These are phyloP conservation scores for Rhodotorula toruloides DNA, from an alignment of 768 basidiomycete species.

Conservation along the genomic window DNA sequence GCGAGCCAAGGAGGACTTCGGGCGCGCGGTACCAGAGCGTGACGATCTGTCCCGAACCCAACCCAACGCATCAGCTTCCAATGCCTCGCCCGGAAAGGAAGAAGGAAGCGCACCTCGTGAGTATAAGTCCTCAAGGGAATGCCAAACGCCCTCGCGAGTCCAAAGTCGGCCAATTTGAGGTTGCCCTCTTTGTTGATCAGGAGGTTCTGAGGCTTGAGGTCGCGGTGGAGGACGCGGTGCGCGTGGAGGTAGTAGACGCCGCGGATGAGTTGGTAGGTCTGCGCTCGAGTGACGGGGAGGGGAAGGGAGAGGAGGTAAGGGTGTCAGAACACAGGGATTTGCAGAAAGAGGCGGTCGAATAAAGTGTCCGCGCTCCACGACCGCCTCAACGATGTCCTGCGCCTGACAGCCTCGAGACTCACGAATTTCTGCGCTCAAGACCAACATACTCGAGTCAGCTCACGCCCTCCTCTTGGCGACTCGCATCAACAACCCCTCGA, in stretches of 20 bases:
- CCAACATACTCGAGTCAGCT: too few relatives aligned
- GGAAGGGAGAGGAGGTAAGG: not conserved
- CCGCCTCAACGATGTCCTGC: too few relatives aligned
- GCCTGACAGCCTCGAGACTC: not conserved
- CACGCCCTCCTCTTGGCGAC: too few relatives aligned
- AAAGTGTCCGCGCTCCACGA: too few relatives aligned
- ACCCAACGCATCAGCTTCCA: not conserved
- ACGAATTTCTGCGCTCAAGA: constrained; percentile 33
- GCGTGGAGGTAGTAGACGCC: constrained; percentile 91
- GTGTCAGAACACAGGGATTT: not conserved
- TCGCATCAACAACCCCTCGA: not conserved
- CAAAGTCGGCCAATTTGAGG: constrained; percentile 94
- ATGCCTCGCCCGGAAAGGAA: too few relatives aligned
- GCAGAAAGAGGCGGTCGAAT: not conserved
- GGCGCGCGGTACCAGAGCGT: constrained; percentile 99
- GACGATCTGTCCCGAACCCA: constrained; percentile 85
- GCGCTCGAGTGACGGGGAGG: constrained; percentile 43
- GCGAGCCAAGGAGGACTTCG: constrained; percentile 88
- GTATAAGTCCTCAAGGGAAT: constrained; percentile 99
- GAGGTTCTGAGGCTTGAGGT: constrained; percentile 80
- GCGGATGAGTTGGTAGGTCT: constrained; percentile 84
- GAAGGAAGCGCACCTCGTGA: constrained; percentile 65
- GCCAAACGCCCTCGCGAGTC: constrained; percentile 91
- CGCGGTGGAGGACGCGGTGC: constrained; percentile 92
- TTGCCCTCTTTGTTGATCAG: constrained; percentile 85